These are phyloP conservation scores for Pichia inconspicua DNA, from an alignment of 1,139 yeast genomes.

Conservation along the genomic window DNA sequence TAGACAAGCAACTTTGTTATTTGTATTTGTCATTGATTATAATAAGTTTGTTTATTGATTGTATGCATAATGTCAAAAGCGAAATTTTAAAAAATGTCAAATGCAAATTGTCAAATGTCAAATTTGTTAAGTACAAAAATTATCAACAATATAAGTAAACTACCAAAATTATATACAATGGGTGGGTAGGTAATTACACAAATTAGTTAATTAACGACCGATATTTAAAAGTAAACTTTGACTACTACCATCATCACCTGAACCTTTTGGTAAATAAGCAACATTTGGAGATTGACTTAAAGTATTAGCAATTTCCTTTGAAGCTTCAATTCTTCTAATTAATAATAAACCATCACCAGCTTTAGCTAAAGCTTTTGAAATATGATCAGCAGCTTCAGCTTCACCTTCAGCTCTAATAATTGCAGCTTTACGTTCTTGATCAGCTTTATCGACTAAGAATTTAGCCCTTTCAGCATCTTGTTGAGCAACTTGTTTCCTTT, in stretches of 20 bases:
- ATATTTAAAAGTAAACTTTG: constrained; percentile 48
- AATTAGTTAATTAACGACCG: constrained; percentile 37
- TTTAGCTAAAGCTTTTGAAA: constrained; percentile 85
- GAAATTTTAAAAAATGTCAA: no score
- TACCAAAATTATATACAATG: neutral
- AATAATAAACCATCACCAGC: constrained; percentile 94
- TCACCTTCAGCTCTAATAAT: constrained; percentile 99
- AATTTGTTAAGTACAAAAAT: no score
- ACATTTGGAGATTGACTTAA: constrained; percentile 78
- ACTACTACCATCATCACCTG: constrained; percentile 28
- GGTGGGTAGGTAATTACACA: neutral
- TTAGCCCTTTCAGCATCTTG: constrained; percentile 98
- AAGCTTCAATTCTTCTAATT: constrained; percentile 94
- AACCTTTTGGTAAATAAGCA: constrained; percentile 75
- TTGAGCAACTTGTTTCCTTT: constrained; percentile 97
- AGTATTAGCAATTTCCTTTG: constrained; percentile 88
- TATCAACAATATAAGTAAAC: no score
- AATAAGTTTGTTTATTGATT: neutral
- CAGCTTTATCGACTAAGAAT: constrained; percentile 91
- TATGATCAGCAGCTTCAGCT: constrained; percentile 96
- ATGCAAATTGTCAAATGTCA: no score
- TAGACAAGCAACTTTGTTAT: constrained; percentile 24
- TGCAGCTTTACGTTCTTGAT: constrained; percentile 92
- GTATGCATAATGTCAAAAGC: no score
- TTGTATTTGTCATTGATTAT: neutral